Conservation (phyloP, 1,139 yeast genomes). For the Candida sp. region DNA sequence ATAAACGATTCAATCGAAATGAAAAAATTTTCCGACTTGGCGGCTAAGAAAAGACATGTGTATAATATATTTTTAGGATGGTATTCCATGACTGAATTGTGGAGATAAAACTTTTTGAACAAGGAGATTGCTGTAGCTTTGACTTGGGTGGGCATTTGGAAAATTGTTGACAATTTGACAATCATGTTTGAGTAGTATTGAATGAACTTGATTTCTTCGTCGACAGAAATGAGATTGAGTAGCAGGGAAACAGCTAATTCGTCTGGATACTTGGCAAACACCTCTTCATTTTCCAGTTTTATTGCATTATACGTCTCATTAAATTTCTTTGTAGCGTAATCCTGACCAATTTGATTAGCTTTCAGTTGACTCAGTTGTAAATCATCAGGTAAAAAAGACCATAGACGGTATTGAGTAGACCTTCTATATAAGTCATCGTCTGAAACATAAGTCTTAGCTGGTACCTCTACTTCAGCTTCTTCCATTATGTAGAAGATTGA, state of each 20-base stretch:
- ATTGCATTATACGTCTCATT: conserved; percentile 19
- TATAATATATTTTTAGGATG: conserved; percentile 83
- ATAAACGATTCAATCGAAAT: conserved; percentile 84
- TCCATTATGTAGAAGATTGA: background rate
- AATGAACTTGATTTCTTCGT: conserved; percentile 70
- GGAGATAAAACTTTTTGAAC: conserved; percentile 75
- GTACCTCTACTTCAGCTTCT: conserved; percentile 1
- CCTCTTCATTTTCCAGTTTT: conserved; percentile 25
- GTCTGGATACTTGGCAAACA: conserved; percentile 23
- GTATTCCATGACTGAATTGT: conserved; percentile 77
- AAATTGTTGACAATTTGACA: conserved; percentile 47
- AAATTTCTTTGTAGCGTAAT: conserved; percentile 36
- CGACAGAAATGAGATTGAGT: conserved; percentile 50
- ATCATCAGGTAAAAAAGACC: conserved; percentile 74
- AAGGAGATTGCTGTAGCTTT: conserved; percentile 84
- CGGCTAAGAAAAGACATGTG: conserved; percentile 88
- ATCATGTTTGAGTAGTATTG: conserved; percentile 71
- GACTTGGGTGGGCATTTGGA: conserved; percentile 47
- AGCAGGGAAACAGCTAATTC: conserved; percentile 29
- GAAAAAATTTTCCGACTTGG: conserved; percentile 89
- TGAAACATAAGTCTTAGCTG: conserved; percentile 29
- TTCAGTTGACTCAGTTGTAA: conserved; percentile 44
- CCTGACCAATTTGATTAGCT: conserved; percentile 53
- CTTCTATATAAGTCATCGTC: conserved; percentile 86
- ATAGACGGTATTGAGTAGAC: conserved; percentile 76